These are phyloP conservation scores for Chalaropsis thielavioides DNA, from an alignment of 2,329 filamentous ascomycete genomes.

Conservation along the genomic window DNA sequence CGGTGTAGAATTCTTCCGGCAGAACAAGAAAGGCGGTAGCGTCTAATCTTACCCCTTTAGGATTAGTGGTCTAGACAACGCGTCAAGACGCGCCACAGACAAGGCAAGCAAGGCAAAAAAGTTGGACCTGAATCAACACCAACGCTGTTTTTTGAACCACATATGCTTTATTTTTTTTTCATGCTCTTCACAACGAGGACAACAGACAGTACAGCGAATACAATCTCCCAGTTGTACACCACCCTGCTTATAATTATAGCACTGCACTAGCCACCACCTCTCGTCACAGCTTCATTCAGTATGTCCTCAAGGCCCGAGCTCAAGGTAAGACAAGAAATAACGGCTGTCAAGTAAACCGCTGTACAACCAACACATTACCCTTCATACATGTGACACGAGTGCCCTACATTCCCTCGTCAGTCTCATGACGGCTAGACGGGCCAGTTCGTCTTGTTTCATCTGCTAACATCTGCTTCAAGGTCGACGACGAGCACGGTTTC, in stretches of 20 bases:
- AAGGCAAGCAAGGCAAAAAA: conserved; percentile 4
- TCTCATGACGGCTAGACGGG: neutral
- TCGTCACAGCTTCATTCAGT: conserved; percentile 20
- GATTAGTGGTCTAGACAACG: conserved; percentile 6
- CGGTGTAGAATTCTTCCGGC: conserved; percentile 10
- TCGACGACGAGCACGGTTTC: conserved; percentile 94
- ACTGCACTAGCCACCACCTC: neutral
- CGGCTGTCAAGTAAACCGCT: neutral
- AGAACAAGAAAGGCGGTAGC: conserved; percentile 12
- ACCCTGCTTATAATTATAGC: neutral
- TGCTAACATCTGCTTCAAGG: conserved; percentile 33
- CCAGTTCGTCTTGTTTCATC: neutral
- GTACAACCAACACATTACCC: neutral
- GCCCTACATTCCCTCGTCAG: neutral
- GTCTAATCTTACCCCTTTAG: conserved; percentile 15
- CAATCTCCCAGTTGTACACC: neutral
- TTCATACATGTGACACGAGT: neutral
- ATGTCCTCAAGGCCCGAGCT: conserved; percentile 62
- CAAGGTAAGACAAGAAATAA: conserved; percentile 35
- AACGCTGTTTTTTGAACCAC: neutral
- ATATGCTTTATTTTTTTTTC: no score
- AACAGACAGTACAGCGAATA: neutral
- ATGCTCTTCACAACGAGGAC: no score
- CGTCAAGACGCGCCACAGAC: conserved; percentile 1
- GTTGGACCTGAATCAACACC: neutral